A percentile compares a stretch with the other conserved stretches of the same genome.
phyloP scores from a whole-genome alignment of 805 yeast genomes.

The Zygosaccharomyces bailii region DNA sequence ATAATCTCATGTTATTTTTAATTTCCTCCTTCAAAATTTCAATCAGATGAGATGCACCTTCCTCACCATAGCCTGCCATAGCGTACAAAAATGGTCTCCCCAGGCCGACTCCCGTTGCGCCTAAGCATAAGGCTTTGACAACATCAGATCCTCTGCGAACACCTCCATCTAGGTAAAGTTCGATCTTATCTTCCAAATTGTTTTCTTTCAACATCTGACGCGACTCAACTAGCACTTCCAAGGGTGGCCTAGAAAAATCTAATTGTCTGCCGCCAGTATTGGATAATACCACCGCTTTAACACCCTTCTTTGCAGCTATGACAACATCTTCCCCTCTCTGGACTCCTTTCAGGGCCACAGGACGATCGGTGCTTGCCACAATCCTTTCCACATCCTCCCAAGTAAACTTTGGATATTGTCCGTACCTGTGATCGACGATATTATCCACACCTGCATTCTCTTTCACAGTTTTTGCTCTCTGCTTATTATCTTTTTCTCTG shows the following conservation, averaged over 20 bases:
- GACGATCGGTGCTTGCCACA: not conserved
- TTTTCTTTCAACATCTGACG: slow-evolving; percentile 42
- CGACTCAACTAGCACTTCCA: slow-evolving; percentile 58
- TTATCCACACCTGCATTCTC: slow-evolving; percentile 11
- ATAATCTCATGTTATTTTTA: slow-evolving; percentile 59
- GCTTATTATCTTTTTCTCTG: slow-evolving; percentile 48
- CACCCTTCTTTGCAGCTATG: slow-evolving; percentile 25
- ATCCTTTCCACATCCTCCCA: slow-evolving; percentile 28
- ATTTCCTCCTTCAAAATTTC: slow-evolving; percentile 60
- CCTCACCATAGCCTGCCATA: slow-evolving; percentile 75
- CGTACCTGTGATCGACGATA: slow-evolving; percentile 8
- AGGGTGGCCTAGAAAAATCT: slow-evolving; percentile 9
- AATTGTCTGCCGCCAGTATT: not conserved
- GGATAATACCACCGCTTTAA: not conserved
- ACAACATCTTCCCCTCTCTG: not conserved
- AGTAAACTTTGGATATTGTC: slow-evolving; percentile 26
- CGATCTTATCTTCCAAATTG: slow-evolving; percentile 48
- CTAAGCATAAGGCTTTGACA: slow-evolving; percentile 68
- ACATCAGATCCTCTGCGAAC: slow-evolving; percentile 73
- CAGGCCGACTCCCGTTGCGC: slow-evolving; percentile 72
- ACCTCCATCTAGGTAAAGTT: slow-evolving; percentile 74
- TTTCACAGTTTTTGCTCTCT: slow-evolving; percentile 22
- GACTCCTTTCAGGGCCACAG: not conserved
- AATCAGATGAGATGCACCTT: slow-evolving; percentile 63
- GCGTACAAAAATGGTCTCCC: slow-evolving; percentile 77